A percentile compares a stretch with the other conserved stretches of the same genome.
phyloP scores from a whole-genome alignment of 2,329 filamentous ascomycete species.

The Salinomyces thailandicus region DNA sequence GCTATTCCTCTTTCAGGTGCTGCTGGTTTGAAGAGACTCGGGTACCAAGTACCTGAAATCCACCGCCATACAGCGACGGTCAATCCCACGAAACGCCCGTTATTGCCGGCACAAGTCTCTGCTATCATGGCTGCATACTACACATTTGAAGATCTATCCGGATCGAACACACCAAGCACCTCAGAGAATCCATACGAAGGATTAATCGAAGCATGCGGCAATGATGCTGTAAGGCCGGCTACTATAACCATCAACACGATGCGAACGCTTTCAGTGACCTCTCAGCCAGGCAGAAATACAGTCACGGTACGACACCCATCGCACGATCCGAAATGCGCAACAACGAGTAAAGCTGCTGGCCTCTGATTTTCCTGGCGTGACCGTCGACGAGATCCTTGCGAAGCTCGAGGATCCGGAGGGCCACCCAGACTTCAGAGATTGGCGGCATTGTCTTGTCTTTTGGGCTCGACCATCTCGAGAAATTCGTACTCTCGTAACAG shows the following conservation, averaged over 20 bases:
- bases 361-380: conserved; percentile 56
- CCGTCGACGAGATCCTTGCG: conserved; percentile 64
- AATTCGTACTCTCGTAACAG: conserved; percentile 55
- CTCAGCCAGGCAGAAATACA: conserved; percentile 53
- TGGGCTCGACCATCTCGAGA: conserved; percentile 75
- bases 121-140: conserved; percentile 24
- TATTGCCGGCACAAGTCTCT: too few relatives aligned
- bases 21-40: too few relatives aligned
- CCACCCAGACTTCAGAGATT: conserved; percentile 61
- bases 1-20: too few relatives aligned
- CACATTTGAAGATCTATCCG: conserved; percentile 27
- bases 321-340: conserved; percentile 62
- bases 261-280: background rate
- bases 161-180: conserved; percentile 10
- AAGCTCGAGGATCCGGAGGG: conserved; percentile 54
- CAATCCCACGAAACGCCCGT: too few relatives aligned
- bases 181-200: conserved; percentile 66
- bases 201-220: conserved; percentile 56
- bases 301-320: conserved; percentile 61
- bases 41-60: too few relatives aligned
- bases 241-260: background rate
- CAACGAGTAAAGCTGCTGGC: conserved; percentile 66
- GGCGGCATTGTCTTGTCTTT: conserved; percentile 71
- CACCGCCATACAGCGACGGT: too few relatives aligned
- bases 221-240: conserved; percentile 49